These are phyloP conservation scores for Nymphaea thermarum DNA, from an alignment of 164 flowering plant genomes.

Conservation along the genomic window DNA sequence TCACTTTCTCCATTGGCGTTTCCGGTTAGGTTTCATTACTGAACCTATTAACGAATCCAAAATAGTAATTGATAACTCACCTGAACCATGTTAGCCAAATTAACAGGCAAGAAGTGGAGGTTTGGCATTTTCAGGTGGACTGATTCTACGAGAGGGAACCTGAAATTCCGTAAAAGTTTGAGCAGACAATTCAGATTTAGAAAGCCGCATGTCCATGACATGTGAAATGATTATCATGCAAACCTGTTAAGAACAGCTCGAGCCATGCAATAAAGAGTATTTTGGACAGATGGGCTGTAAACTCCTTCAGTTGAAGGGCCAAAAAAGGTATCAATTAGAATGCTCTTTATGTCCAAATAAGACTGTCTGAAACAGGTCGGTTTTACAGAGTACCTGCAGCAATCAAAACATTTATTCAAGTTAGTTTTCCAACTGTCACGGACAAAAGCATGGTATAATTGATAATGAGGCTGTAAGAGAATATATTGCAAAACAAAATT, in stretches of 20 bases:
- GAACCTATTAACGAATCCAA: too few species aligned
- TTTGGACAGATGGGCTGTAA: conserved; percentile 91
- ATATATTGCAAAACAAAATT: too few species aligned
- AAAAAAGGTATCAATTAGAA: conserved; percentile 61
- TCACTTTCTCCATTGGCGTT: too few species aligned
- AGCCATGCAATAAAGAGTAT: conserved; percentile 79
- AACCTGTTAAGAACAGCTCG: conserved; percentile 72
- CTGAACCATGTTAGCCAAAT: conserved; percentile 43
- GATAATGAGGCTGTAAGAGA: too few species aligned
- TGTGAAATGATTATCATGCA: not conserved
- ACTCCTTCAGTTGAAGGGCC: conserved; percentile 79
- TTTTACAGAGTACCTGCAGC: conserved; percentile 50
- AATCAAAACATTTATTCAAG: not conserved
- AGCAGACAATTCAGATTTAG: not conserved
- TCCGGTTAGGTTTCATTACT: not conserved
- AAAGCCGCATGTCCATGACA: too few species aligned
- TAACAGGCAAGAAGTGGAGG: conserved; percentile 90
- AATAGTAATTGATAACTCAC: not conserved
- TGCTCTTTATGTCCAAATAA: conserved; percentile 53
- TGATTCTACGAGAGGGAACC: conserved; percentile 61
- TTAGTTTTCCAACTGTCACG: too few species aligned
- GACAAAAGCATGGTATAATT: too few species aligned
- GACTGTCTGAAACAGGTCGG: conserved; percentile 13
- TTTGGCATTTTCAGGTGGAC: conserved; percentile 91
- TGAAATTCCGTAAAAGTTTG: conserved; percentile 12